These are phyloP conservation scores for Arthrinium puccinioides DNA, from an alignment of 2,329 filamentous ascomycete species.

Conservation along the genomic window DNA sequence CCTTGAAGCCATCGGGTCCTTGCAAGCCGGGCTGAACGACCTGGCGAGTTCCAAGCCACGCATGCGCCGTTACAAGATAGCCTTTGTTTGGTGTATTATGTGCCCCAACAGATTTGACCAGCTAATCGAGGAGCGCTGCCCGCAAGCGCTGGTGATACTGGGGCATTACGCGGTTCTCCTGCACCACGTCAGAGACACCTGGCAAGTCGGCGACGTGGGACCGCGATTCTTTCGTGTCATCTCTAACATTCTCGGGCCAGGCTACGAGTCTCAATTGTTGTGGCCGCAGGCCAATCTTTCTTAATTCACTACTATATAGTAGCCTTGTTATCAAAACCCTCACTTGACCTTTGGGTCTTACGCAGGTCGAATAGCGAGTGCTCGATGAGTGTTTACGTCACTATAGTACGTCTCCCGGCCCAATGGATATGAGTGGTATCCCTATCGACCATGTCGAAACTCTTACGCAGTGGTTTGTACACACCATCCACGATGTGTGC, in stretches of 20 bases:
- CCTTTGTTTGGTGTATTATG: background rate
- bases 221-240: background rate
- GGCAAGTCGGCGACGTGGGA: background rate
- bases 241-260: background rate
- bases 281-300: background rate
- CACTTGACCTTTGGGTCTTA: too few relatives aligned
- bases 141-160: background rate
- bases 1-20: conserved; percentile 14
- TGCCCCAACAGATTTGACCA: background rate
- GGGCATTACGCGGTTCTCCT: background rate
- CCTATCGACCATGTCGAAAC: too few relatives aligned
- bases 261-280: background rate
- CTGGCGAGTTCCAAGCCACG: background rate
- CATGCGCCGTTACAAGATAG: background rate
- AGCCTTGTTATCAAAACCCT: too few relatives aligned
- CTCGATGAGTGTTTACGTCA: too few relatives aligned
- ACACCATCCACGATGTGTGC: too few relatives aligned
- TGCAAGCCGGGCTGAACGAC: conserved; percentile 18
- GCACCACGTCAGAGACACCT: background rate
- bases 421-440: too few relatives aligned
- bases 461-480: too few relatives aligned
- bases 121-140: background rate
- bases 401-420: too few relatives aligned
- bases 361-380: too few relatives aligned
- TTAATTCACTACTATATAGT: too few relatives aligned